Evolutionary conservation across 805 yeast genomes (phyloP).

Genomic region (Candida caryicola): DNA sequence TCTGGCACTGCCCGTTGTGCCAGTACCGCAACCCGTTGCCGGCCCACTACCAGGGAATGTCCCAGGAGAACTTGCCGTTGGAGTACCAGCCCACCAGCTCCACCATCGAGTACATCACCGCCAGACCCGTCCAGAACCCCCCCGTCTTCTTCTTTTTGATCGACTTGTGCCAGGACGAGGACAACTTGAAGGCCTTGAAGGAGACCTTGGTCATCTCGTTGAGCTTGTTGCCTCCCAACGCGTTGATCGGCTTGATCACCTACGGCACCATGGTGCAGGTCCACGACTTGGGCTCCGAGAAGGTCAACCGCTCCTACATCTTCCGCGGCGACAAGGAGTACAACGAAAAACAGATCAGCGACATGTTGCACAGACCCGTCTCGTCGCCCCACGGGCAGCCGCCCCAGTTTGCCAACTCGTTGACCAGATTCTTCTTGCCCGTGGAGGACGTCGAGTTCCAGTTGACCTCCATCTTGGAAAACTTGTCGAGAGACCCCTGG

Average conservation of each 20-base stretch:
- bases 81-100: conserved; percentile 69
- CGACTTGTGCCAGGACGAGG: conserved; percentile 87
- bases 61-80: conserved; percentile 74
- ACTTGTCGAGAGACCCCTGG: conserved; percentile 83
- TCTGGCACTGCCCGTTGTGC: conserved; percentile 90
- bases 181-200: conserved; percentile 78
- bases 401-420: conserved; percentile 26
- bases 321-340: conserved; percentile 91
- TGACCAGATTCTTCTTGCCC: conserved; percentile 68
- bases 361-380: conserved; percentile 42
- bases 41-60: conserved; percentile 71
- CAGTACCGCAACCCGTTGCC: conserved; percentile 76
- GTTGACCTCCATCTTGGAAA: conserved; percentile 74
- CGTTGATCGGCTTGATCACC: conserved; percentile 83
- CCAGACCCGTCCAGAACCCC: conserved; percentile 77
- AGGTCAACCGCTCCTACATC: conserved; percentile 70
- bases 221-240: conserved; percentile 82
- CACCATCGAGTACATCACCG: conserved; percentile 81
- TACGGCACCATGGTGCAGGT: conserved; percentile 89
- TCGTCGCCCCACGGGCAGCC: conserved; percentile 24
- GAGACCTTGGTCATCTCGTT: conserved; percentile 75
- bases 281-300: conserved; percentile 69
- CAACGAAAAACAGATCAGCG: conserved; percentile 61
- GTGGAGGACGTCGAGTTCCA: conserved; percentile 79
- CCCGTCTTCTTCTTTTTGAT: conserved; percentile 85